These are phyloP conservation scores for Bruguiera gymnorhiza DNA, from an alignment of 345 rosid species.

Conservation along the genomic window DNA sequence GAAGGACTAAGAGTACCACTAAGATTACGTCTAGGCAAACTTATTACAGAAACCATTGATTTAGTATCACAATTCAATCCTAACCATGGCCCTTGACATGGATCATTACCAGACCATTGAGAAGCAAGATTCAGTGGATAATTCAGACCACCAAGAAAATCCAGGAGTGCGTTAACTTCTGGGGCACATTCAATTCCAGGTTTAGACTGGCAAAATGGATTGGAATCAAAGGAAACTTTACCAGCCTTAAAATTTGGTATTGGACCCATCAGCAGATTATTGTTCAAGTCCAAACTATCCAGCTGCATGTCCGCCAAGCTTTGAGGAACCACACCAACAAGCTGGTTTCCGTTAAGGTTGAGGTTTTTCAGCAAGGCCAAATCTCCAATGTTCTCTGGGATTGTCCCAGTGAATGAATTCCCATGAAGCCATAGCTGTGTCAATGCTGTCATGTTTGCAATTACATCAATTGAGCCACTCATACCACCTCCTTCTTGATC, in stretches of 20 bases:
- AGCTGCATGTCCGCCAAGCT: conserved; percentile 45
- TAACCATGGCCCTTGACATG: conserved; percentile 43
- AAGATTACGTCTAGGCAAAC: conserved; percentile 41
- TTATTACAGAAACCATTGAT: conserved; percentile 34
- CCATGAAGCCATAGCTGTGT: conserved; percentile 55
- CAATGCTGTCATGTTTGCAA: conserved; percentile 38
- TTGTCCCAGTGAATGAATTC: conserved; percentile 39
- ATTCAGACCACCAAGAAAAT: conserved; percentile 32
- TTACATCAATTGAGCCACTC: conserved; percentile 37
- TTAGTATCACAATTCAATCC: conserved; percentile 39
- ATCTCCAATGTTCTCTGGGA: conserved; percentile 43
- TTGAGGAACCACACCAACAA: conserved; percentile 45
- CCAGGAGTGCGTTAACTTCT: conserved; percentile 36
- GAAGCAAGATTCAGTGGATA: conserved; percentile 39
- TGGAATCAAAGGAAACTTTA: conserved; percentile 39
- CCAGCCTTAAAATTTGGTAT: conserved; percentile 42
- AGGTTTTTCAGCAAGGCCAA: conserved; percentile 37
- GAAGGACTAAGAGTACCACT: conserved; percentile 44
- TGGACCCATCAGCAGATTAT: conserved; percentile 43
- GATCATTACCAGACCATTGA: conserved; percentile 50
- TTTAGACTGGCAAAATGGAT: conserved; percentile 37
- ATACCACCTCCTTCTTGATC: conserved; percentile 39
- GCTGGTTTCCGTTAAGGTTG: conserved; percentile 40
- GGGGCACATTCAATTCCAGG: conserved; percentile 46
- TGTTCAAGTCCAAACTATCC: conserved; percentile 39